Base-by-base conservation (phyloP, 805 yeast species). In the Candida wancherniae region DNA sequence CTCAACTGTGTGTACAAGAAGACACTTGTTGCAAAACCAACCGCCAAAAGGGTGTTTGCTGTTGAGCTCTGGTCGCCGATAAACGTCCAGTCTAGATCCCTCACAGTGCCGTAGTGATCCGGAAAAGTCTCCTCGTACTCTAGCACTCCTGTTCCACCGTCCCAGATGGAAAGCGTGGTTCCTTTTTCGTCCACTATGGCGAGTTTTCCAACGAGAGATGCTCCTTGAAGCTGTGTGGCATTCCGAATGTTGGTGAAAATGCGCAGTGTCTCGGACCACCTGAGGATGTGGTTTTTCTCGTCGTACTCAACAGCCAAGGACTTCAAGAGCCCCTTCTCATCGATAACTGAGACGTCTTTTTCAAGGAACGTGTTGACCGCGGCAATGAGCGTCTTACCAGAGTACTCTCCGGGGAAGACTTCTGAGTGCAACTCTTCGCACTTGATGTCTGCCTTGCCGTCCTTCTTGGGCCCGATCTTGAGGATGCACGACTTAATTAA, bases 41-140 rank as follows among this genome's bases (percentile, higher is more conserved):
- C 77, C 0, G 95, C 81, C 18, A 88, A 61, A 5, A 88, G 74
- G 24, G 87, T 81, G 20, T 75, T 42, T 7, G 55, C 36, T 3
- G 73, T 35, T 62, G 69, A 9, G 64, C 66, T 2, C 80, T 28
- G 27, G 11, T 56, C 47, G 22, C 56, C 55, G 5, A 61, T 77
- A 31, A 80, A 72, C 0, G 95, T 83, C 97, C 97, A 88, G 57
- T 88, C 97, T 16, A 88, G 63, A 52, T 87, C 96, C 15, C 67
- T 55, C 6, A 87, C 75, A 10, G 37, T 25, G 1, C 69, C 64
- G 26, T 45, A 30, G 3, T 43, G 50, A 4, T 40, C 42, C 1
- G 55, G 51, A 37, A 64, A 71, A 2, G 40, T 34, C 42, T 75
- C 77, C 25, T 63, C 65, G 44, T 73, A 82, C 50, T 84, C 95